Base-by-base conservation (phyloP, 225 moss, liverwort and hornwort species). In the Sphagnum tenellum region DNA sequence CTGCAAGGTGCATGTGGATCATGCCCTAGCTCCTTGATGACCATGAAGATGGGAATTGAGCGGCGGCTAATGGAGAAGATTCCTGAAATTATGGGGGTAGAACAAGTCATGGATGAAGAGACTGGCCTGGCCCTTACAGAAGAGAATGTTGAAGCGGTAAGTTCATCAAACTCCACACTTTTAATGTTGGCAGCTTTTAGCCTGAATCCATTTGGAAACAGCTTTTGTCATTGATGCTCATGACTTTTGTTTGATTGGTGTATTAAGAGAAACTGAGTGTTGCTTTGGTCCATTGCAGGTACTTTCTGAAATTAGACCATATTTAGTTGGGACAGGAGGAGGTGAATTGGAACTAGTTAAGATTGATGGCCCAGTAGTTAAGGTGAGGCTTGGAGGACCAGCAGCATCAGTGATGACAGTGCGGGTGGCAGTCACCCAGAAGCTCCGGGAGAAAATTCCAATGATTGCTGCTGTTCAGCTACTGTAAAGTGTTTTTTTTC, bases 391-490 rank as follows among this genome's bases (percentile, higher is more conserved):
- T 4, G 86, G 81, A 2, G 96, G 96, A 0, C 89, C 92, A 52
- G 92, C 92, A 4, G 96, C 96, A 5, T 85, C 88, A 50, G 96
- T 96, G 44, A 92, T 92, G 96, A 96, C 96, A n/a, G 92, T 92
- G 63, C 84, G 92, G 8, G 96, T 96, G 56, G 90, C 96, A 5
- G 89, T 92, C 53, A 96, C 92, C 10, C 92, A 96, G 78, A 96
- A 96, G 60, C 68, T 96, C 45, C 75, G 89, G 46, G 96, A 96
- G 77, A 96, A 96, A 75, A 96, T 92, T 64, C 96, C 89, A 14
- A 88, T 96, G 96, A 96, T 96, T 61, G 96, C 96, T 64, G 96
- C 96, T 44, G 96, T 96, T 12, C 96, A 92, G 75, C 71, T 92
- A 70, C 80, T 83, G 64, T 79, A 47, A 76, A 63, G 29, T 29